A percentile compares a stretch with the other conserved stretches of the same genome.
Conservation (phyloP, 202 grass and related monocot species). For the Zoysia matrella region DNA sequence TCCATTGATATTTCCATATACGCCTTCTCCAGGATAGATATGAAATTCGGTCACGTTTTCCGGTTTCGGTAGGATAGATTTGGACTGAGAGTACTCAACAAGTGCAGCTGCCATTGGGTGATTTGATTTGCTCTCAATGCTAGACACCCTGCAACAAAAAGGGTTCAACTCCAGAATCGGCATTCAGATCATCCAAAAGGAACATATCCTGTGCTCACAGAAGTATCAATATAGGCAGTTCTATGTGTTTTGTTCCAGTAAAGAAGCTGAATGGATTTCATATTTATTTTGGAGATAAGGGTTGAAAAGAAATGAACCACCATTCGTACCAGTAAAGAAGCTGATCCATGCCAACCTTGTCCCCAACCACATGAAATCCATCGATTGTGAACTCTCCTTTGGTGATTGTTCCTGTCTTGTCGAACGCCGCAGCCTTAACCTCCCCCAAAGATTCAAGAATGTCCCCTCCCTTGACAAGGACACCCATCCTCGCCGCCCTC, state of each 20-base stretch:
- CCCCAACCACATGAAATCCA: slow-evolving; percentile 46
- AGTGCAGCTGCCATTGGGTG: slow-evolving; percentile 91
- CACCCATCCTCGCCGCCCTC: slow-evolving; percentile 60
- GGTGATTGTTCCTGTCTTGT: slow-evolving; percentile 84
- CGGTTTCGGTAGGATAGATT: slow-evolving; percentile 62
- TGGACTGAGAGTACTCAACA: slow-evolving; percentile 57
- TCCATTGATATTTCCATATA: slow-evolving; percentile 69
- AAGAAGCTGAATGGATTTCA: no score
- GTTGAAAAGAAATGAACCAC: background rate
- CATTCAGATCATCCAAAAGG: background rate
- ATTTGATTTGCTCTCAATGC: slow-evolving; percentile 91
- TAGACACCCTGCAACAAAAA: slow-evolving; percentile 64
- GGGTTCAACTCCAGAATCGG: background rate
- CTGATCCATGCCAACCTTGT: slow-evolving; percentile 34
- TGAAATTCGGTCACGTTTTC: slow-evolving; percentile 60
- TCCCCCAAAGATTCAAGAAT: slow-evolving; percentile 61
- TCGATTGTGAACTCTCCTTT: slow-evolving; percentile 69
- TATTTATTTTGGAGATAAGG: no score
- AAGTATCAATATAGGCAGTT: no score
- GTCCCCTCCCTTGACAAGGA: slow-evolving; percentile 81
- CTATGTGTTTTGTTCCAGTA: no score
- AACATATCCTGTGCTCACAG: background rate
- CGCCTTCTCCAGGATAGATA: slow-evolving; percentile 70
- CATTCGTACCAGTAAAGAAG: slow-evolving; percentile 74
- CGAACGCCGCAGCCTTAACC: slow-evolving; percentile 66